Evolutionary conservation across 1,284 basidiomycete genomes (phyloP), one percentile per base, ranked within the genome.

Genomic region (Cutaneotrichosporon dermatis): DNA sequence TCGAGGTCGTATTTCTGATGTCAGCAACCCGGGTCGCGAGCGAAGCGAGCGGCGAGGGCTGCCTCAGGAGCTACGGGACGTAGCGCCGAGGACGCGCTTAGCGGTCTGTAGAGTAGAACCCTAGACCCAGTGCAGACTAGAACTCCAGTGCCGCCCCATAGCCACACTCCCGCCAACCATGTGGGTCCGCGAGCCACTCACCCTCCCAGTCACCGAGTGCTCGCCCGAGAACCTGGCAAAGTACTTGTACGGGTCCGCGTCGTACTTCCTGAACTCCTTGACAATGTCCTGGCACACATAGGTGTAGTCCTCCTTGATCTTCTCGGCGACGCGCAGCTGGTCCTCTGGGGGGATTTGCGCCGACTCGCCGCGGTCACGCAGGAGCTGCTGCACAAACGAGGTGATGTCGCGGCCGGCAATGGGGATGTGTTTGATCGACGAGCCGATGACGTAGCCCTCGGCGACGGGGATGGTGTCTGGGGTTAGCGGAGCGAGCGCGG

Each of bases 261-360:
- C 96, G 79, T 94, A 99, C 79, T 98, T 97, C 72, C 92, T 86
- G 79, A 99, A 97, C 82, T 99, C 96, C 79, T 93, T 90, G 65
- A 99, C 95, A 71, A 99, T 98, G 76, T 99, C 96, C 76, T 98
- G 94, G 76, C 96, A 99, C 46, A 98, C 93, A 75, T 99, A 99
- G 69, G 90, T 93, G 80, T 94, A 97, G 75, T 94, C 91, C 81
- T 99, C 96, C 81, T 99, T 99, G 73, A 99, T 91, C 79, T 88
- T 94, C 62, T 92, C 85, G 15, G 96, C 94, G 69, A 98, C 87
- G 65, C 86, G 85, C 52, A 98, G 77, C 69, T 95, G 92, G 76
- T 99, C 96, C 75, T 99, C 96, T n/a, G 94, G 90, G 4, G 96
- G 94, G 49, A 97, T 93, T 48, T 83, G 82, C 2, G 83, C 83